phyloP scores from a whole-genome alignment of 345 rosid species.

The Ceriops zippeliana region DNA sequence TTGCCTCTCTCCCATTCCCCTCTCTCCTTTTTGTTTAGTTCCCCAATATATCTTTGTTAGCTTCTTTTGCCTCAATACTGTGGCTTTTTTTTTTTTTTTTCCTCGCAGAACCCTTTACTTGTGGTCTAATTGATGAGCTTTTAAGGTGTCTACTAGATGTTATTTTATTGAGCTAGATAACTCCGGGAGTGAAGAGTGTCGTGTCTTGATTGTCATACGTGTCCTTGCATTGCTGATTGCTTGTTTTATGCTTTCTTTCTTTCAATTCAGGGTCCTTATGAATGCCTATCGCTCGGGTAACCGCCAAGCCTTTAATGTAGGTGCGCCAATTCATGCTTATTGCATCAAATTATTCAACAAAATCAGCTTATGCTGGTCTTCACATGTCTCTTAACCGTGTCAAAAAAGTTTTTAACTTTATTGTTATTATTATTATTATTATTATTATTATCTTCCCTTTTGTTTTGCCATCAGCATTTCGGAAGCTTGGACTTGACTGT shows the following conservation, averaged over 20 bases:
- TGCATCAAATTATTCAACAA: neutral
- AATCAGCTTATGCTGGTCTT: neutral
- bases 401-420: neutral
- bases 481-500: slow-evolving; percentile 92
- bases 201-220: neutral
- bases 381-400: neutral
- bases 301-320: slow-evolving; percentile 81
- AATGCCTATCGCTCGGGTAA: slow-evolving; percentile 76
- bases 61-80: neutral
- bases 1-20: neutral
- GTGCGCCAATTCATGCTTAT: slow-evolving; percentile 36
- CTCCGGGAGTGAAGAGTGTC: too few species aligned
- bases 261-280: slow-evolving; percentile 56
- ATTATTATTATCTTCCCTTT: neutral
- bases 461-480: slow-evolving; percentile 54
- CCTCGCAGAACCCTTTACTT: neutral
- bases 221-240: neutral
- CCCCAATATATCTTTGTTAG: neutral
- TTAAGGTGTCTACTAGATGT: neutral
- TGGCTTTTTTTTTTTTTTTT: neutral
- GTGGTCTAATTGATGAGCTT: neutral
- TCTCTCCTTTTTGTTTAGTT: neutral
- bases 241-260: slow-evolving; percentile 3
- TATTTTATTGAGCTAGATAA: neutral
- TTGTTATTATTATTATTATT: neutral